Base-by-base conservation (phyloP, 75 land plant species). In the Pinus albicaulis region DNA sequence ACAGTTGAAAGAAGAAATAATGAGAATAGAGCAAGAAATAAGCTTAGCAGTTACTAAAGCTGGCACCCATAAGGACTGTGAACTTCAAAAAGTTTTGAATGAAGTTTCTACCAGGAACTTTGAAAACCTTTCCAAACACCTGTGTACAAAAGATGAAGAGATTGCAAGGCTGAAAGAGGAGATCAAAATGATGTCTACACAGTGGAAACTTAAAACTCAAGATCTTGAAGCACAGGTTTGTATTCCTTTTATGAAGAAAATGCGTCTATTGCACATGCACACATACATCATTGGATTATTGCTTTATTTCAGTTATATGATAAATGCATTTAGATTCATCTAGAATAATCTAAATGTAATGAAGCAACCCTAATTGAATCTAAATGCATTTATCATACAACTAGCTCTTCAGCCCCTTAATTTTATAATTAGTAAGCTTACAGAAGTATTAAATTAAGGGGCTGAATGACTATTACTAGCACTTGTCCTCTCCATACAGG, bases 191-290 rank as follows among this genome's bases (percentile, higher is more conserved):
- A 80, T 90, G 87, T 86, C 92, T 58, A 80, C 91, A 14, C 90
- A 90, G 41, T 88, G 90, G 90, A 90, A 79, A 74, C 79, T 80
- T 14, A 90, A 92, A 80, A 85, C 87, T 14, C 79, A 88, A 56
- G 92, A 92, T 25, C 73, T 90, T 56, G 92, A 92, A 72, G 76
- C 91, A 55, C 95, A 90, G 86, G 95, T 90, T 56, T n/a, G 20
- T 41, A 57, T 19, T 34, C 58, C 14, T 69, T 26, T 59, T 12
- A 4, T 74, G 3, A 15, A 25, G 11, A n/a, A 57, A 44, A 44
- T 44, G 52, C 10, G 1, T 62, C 12, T 22, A 22, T 24, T 31
- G 31, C 31, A 31, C 64, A 62, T 1, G 14, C 25, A 24, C 25
- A 62, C 14, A 62, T 10, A 24, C 64, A 62, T 5, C 6, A 0